These are phyloP conservation scores for Venturia asperata DNA, from an alignment of 2,329 filamentous ascomycete genomes.

Conservation along the genomic window DNA sequence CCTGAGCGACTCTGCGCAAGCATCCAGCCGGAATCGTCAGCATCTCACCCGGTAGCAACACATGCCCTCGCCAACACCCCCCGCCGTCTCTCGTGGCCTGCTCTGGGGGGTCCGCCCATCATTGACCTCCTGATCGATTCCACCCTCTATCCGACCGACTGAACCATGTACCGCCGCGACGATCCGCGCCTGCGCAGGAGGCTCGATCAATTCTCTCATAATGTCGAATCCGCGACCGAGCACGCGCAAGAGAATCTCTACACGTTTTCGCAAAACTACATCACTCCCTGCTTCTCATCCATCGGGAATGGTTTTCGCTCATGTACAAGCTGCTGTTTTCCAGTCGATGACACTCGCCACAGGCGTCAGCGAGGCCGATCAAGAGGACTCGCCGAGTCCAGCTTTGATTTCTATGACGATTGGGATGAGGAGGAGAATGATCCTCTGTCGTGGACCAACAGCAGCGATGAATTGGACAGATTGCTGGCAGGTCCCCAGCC, in stretches of 20 bases:
- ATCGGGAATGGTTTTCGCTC: constrained; percentile 58
- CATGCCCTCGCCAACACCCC: neutral
- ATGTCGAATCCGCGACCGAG: constrained; percentile 83
- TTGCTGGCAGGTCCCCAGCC: constrained; percentile 63
- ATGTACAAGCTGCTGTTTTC: constrained; percentile 66
- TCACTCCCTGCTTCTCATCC: constrained; percentile 69
- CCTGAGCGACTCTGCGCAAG: neutral
- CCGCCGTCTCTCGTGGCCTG: neutral
- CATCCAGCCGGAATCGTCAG: neutral
- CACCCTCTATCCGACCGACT: neutral
- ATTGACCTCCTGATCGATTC: neutral
- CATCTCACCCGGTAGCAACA: neutral
- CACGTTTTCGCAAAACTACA: constrained; percentile 77
- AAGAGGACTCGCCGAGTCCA: constrained; percentile 61
- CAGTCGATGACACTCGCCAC: constrained; percentile 66
- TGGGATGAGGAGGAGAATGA: constrained; percentile 68
- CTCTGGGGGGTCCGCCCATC: neutral
- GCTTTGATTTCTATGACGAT: constrained; percentile 96
- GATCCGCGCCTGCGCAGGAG: constrained; percentile 88
- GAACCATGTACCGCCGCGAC: constrained; percentile 18
- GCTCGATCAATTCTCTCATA: constrained; percentile 87
- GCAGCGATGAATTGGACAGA: constrained; percentile 77
- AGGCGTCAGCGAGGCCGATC: constrained; percentile 56
- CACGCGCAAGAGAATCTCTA: constrained; percentile 87
- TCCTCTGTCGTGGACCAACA: constrained; percentile 76